Evolutionary conservation across 495 filamentous ascomycete species (phyloP).

Genomic region (Talaromyces nanjingensis): DNA sequence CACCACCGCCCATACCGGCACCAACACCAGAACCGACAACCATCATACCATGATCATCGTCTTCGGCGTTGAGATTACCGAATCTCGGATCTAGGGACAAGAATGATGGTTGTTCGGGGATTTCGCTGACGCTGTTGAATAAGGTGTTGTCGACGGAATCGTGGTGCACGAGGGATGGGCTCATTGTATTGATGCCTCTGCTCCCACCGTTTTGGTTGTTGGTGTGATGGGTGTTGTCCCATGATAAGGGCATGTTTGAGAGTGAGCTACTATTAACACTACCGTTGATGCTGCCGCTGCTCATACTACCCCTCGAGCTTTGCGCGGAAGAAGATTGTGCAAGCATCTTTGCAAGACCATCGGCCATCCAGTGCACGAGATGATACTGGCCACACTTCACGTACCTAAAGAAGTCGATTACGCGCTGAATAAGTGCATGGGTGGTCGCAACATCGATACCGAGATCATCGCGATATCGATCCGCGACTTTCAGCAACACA

Average conservation of each 20-base stretch:
- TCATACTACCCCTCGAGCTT: background rate
- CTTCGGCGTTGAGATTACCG: background rate
- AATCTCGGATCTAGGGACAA: constrained; percentile 7
- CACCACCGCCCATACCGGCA: background rate
- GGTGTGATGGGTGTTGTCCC: background rate
- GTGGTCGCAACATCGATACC: constrained; percentile 14
- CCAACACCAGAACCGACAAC: background rate
- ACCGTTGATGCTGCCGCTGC: background rate
- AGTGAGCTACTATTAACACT: background rate
- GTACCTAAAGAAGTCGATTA: constrained; percentile 14
- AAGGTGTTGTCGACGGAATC: background rate
- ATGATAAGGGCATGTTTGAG: background rate
- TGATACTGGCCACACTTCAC: constrained; percentile 18
- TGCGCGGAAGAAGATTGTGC: background rate
- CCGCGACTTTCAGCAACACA: constrained; percentile 35
- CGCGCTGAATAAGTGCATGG: constrained; percentile 13
- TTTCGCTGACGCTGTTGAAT: constrained; percentile 6
- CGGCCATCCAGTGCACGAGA: constrained; percentile 20
- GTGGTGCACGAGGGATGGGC: background rate
- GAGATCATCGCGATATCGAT: constrained; percentile 15
- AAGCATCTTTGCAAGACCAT: constrained; percentile 17
- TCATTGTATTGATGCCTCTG: background rate
- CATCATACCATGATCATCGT: constrained; percentile 1
- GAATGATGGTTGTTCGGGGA: constrained; percentile 9
- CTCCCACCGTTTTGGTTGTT: background rate